A percentile compares a stretch with the other conserved stretches of the same genome.
phyloP scores from a whole-genome alignment of 495 filamentous ascomycete genomes.

The Haplographium delicatum region DNA sequence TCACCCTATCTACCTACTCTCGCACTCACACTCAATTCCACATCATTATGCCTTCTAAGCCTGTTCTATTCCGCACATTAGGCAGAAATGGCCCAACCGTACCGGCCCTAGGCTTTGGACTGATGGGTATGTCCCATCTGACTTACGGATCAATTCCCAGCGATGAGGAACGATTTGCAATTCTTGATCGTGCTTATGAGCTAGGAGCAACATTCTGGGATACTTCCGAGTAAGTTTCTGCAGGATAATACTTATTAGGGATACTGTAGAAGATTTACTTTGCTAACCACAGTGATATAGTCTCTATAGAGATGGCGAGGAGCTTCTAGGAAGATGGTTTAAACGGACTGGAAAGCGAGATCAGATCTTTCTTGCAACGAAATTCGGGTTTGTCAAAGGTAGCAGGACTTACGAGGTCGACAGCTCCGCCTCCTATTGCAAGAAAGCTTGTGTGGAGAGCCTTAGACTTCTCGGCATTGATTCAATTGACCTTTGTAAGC shows the following conservation, averaged over 20 bases:
- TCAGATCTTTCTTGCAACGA: constrained; percentile 52
- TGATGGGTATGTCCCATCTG: constrained; percentile 41
- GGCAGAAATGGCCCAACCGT: constrained; percentile 49
- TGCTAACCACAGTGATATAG: not conserved
- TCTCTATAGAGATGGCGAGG: constrained; percentile 41
- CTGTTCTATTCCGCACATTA: constrained; percentile 27
- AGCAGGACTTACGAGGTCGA: constrained; percentile 24
- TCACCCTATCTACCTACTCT: too few species aligned
- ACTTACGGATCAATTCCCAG: constrained; percentile 35
- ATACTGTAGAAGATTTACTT: too few species aligned
- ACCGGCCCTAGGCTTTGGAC: constrained; percentile 46
- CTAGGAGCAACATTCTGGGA: constrained; percentile 36
- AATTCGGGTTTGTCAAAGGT: constrained; percentile 40
- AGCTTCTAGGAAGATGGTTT: constrained; percentile 48
- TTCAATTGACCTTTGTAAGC: constrained; percentile 42
- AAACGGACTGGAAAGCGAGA: constrained; percentile 42
- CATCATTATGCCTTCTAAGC: constrained; percentile 23
- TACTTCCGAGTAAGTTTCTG: constrained; percentile 25
- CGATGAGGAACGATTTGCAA: constrained; percentile 43
- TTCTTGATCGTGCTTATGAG: constrained; percentile 47
- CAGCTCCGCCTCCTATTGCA: constrained; percentile 40
- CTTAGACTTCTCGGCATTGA: constrained; percentile 37
- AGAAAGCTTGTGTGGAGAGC: constrained; percentile 39
- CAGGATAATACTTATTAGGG: too few species aligned
- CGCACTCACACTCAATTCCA: too few species aligned